Base-by-base conservation (phyloP, 352 stramenopile genomes). In the Poterioochromonas sp. region DNA sequence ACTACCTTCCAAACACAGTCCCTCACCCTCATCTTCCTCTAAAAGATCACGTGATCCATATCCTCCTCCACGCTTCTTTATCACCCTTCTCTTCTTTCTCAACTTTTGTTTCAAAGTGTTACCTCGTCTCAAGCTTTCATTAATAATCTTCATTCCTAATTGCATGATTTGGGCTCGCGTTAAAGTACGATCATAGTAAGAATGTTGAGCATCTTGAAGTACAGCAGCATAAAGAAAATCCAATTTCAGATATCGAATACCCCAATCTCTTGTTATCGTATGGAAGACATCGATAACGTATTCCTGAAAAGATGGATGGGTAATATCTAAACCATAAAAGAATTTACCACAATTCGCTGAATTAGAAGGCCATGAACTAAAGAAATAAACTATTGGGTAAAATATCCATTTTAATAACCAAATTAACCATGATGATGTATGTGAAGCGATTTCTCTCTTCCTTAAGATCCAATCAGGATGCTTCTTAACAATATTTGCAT, bases 381-480 rank as follows among this genome's bases (percentile, higher is more conserved):
- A 51, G 18, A 51, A 51, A 20, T 20, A 51, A 51, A 5, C 5
- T 51, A 51, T 51, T 51, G 5, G 43, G 43, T 51, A 51, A 51
- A 51, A 51, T 51, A 51, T 20, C 18, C 5, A 51, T 51, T 51
- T 51, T 51, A 5, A 20, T 51, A 20, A 20, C 5, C 18, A 20
- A 51, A 20, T 5, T 20, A 20, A 20, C 18, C 5, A 51, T 32
- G 51, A 22, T 47, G 39, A 8, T 22, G 11, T 47, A 76, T 37
- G 39, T 3, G 2, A 8, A 41, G 12, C 22, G 37, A 84, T 84
- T 60, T 65, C 74, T 73, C 89, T 80, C 81, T 89, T 88, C 0
- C 80, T 80, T 78, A 92, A 89, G 35, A 92, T 88, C 88, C 88
- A 92, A 76, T 92, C 85, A 22, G 88, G 87, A 79, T 91, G 87